These are phyloP conservation scores for Pulveroboletus ridleyi DNA, from an alignment of 1,284 basidiomycete species.

Conservation along the genomic window DNA sequence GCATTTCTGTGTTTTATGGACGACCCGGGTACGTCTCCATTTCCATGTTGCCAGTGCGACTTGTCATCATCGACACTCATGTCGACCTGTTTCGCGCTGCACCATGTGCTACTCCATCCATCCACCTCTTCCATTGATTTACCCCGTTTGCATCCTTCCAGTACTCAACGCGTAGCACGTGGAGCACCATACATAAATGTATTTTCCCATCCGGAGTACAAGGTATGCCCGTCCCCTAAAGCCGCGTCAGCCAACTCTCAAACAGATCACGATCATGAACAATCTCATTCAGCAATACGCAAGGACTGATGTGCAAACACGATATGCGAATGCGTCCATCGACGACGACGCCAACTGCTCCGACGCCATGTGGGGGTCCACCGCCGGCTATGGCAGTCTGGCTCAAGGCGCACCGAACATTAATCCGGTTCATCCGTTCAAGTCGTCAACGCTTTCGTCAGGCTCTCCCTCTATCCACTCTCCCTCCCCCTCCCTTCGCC, in stretches of 20 bases:
- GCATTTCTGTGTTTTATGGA: too few species aligned
- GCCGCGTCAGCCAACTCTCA: conserved; percentile 60
- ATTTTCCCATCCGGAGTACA: too few species aligned
- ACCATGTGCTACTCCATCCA: too few species aligned
- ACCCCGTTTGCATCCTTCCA: too few species aligned
- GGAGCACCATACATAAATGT: too few species aligned
- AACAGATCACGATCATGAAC: conserved; percentile 68
- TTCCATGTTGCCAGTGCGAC: too few species aligned
- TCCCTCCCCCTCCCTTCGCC: conserved; percentile 52
- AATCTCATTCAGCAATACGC: conserved; percentile 73
- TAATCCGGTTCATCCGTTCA: conserved; percentile 68
- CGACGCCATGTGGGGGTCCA: conserved; percentile 80
- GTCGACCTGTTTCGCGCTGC: too few species aligned
- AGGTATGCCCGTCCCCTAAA: too few species aligned
- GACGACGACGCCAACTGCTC: conserved; percentile 65
- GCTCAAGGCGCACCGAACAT: conserved; percentile 64
- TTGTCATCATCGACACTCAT: too few species aligned
- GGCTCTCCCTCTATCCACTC: conserved; percentile 56
- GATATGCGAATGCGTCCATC: conserved; percentile 51
- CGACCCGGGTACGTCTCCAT: too few species aligned
- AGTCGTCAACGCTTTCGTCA: conserved; percentile 68
- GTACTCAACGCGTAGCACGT: too few species aligned
- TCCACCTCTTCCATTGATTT: too few species aligned
- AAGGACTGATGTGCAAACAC: conserved; percentile 51
- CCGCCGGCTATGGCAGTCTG: conserved; percentile 80